phyloP scores from a whole-genome alignment of 208 protist species.

The Angomonas deanei region DNA sequence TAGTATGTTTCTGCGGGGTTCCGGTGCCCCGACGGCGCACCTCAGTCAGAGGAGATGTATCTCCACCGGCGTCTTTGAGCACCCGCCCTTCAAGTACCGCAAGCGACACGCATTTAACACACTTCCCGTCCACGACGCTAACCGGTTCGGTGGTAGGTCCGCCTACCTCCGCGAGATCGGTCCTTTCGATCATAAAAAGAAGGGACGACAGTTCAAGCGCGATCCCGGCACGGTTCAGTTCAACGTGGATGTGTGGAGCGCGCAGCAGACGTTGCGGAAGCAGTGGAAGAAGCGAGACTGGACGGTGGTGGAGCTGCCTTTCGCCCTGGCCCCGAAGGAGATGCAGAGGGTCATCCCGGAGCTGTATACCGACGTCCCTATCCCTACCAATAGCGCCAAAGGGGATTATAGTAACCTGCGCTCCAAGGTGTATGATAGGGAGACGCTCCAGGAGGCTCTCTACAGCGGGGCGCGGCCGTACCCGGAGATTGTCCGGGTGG shows the following conservation, averaged over 20 bases:
- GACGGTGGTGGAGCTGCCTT: conserved; percentile 86
- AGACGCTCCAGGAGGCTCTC: conserved; percentile 60
- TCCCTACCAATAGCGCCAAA: conserved; percentile 45
- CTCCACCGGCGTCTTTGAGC: conserved; percentile 69
- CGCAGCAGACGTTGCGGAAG: conserved; percentile 83
- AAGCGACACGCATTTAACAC: conserved; percentile 82
- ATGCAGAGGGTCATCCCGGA: conserved; percentile 85
- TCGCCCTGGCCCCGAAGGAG: conserved; percentile 61
- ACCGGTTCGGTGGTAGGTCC: conserved; percentile 77
- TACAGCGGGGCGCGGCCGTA: conserved; percentile 55
- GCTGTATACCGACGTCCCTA: conserved; percentile 82
- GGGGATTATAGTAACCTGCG: conserved; percentile 80
- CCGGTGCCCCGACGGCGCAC: not conserved
- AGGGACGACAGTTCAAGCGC: conserved; percentile 76
- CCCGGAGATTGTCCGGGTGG: conserved; percentile 42
- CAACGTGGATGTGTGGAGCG: conserved; percentile 88
- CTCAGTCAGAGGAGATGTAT: conserved; percentile 9
- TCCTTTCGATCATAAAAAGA: conserved; percentile 67
- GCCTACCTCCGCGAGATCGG: conserved; percentile 83
- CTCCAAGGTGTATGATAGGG: conserved; percentile 75
- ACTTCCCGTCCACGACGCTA: conserved; percentile 79
- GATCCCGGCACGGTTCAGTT: conserved; percentile 70
- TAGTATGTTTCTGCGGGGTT: not conserved
- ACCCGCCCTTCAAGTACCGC: conserved; percentile 56
- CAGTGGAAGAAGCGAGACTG: conserved; percentile 86